These are phyloP conservation scores for Dactylellina haptotyla DNA, from an alignment of 2,329 filamentous ascomycete species.

Conservation along the genomic window DNA sequence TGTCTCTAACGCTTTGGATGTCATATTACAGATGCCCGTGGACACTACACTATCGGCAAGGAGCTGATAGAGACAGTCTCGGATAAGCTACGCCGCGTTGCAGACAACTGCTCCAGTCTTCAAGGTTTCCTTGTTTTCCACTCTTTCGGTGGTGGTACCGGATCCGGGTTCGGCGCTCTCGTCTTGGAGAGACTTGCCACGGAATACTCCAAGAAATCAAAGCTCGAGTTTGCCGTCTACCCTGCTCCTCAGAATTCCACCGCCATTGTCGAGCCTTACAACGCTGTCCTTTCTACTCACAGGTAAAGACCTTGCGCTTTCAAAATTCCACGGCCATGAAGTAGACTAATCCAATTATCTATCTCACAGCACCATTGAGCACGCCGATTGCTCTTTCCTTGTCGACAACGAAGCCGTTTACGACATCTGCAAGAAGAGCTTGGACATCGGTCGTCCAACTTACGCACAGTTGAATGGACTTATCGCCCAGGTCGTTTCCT, in stretches of 20 bases:
- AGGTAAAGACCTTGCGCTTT: conserved; percentile 36
- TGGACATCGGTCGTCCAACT: conserved; percentile 72
- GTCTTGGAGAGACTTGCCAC: conserved; percentile 72
- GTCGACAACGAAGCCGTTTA: conserved; percentile 76
- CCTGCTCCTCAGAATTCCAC: conserved; percentile 72
- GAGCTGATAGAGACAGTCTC: conserved; percentile 73
- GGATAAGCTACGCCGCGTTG: conserved; percentile 72
- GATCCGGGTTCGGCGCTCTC: conserved; percentile 73
- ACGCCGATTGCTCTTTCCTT: conserved; percentile 75
- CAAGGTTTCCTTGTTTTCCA: conserved; percentile 76
- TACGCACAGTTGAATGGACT: conserved; percentile 74
- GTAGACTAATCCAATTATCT: conserved; percentile 61
- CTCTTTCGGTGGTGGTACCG: conserved; percentile 75
- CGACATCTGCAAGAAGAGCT: conserved; percentile 73
- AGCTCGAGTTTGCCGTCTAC: conserved; percentile 74
- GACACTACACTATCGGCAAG: conserved; percentile 76
- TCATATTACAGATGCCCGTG: conserved; percentile 68
- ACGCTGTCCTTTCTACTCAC: conserved; percentile 69
- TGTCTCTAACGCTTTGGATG: not conserved
- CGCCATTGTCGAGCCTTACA: conserved; percentile 76
- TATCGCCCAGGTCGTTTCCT: conserved; percentile 75
- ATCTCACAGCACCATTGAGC: conserved; percentile 69
- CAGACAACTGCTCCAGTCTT: conserved; percentile 74
- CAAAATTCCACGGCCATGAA: conserved; percentile 44
- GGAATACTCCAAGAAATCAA: conserved; percentile 75